Evolutionary conservation across 228 moss, liverwort and hornwort species (phyloP), one percentile per base, ranked within the genome.

Genomic region (Sphagnum fallax): DNA sequence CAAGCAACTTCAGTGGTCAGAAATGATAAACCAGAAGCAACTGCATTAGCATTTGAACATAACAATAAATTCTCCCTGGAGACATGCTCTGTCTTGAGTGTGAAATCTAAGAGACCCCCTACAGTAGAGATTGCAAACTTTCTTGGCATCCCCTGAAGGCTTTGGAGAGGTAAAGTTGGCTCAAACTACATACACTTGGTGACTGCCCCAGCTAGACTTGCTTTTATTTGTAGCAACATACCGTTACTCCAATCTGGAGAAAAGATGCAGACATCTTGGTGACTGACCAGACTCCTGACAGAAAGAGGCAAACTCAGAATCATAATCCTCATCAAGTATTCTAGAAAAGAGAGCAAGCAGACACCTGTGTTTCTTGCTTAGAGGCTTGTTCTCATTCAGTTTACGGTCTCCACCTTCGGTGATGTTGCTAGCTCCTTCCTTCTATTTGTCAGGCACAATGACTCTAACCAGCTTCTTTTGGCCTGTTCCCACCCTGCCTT

Each of bases 371-470:
- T 79, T 85, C 69, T 98, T 94, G 11, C 78, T 87, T 6, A 98
- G 89, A 64, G 92, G 74, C 76, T 93, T 98, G 77, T 98, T 98
- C 76, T 94, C 94, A 53, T 98, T 92, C 14, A 92, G 86, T 78
- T 92, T 98, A 55, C 98, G 90, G 63, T 94, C 98, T 73, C 94
- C 98, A 49, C 82, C 82, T 74, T 94, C 98, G 11, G 98, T 89
- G 55, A 85, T 89, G 65, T 85, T 89, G 82, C 85, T 89, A 32
- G 88, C 88, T 18, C 88, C 88, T 62, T 93, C 91, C 77, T 98
- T 98, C 97, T 93, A 98, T 82, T 98, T 98, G 73, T 93, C 97
- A 67, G 97, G 93, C 16, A 98, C 97, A 59, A 92, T 98, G 63
- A 93, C 91, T 76, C 92, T 98, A 51, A 88, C 85, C 59, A 98